Evolutionary conservation across 2,329 filamentous ascomycete genomes (phyloP), one percentile per base, ranked within the genome.

Genomic region (Sarocladium oryzae): DNA sequence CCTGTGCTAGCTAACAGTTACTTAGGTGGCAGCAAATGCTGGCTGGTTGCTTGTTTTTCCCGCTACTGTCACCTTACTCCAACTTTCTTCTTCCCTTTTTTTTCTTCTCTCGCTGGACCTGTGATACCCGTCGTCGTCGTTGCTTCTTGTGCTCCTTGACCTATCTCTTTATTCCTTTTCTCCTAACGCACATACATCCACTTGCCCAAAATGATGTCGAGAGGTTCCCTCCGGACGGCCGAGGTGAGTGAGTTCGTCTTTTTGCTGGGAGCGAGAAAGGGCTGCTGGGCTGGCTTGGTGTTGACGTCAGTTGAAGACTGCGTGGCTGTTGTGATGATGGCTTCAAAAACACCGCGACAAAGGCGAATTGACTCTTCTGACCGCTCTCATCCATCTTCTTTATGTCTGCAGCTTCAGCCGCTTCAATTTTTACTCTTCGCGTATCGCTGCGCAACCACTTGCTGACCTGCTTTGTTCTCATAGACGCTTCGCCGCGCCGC

Each of bases 401-500:
- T 15, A 26, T 9, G 9, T 21, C 16, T 36, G 10, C 5, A 9
- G n/a, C 36, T 40, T 21, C 7, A n/a, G 13, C 16, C 16, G 11
- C 16, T 36, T 23, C 37, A 15, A 21, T 8, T 40, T 23, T 21
- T 4, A 9, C 7, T 40, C 6, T 15, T 40, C 10, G 23, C 26
- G 26, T 30, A 10, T 30, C 40, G 11, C 18, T 45, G 23, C 40
- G 23, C 11, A 36, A 16, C 15, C 23, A 4, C 9, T 26, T 30
- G 20, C 43, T 48, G 28, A 48, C 43, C 15, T 26, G 43, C 26
- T 48, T n/a, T 33, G 7, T 23, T 45, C 43, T 30, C 28, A 30
- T 9, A 82, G 78, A 71, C 77, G 70, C 71, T 81, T 61, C 73
- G 76, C 66, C 67, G 75, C 66, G 69, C 73, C 57, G 73, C 75